A percentile compares a stretch with the other conserved stretches of the same genome.
Conservation (phyloP, 208 protist genomes). For the Naegleria gruberi region DNA sequence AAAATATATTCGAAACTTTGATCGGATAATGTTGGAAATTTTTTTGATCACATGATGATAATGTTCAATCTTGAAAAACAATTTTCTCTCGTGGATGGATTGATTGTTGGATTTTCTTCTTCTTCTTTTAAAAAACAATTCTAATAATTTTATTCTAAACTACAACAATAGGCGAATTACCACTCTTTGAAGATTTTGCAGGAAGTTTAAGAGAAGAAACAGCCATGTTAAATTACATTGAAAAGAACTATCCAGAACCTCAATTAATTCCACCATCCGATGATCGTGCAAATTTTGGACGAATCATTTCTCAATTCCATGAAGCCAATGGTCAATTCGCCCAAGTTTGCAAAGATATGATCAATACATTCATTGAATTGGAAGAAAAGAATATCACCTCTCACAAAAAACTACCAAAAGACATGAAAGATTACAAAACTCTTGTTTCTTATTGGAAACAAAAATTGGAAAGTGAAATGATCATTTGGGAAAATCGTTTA, state of each 20-base stretch:
- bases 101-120: too few species aligned
- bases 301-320: neutral
- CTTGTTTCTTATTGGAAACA: neutral
- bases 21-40: too few species aligned
- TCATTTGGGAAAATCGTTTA: neutral
- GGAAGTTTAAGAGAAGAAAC: neutral
- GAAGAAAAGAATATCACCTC: neutral
- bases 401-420: neutral
- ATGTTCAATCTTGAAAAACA: neutral
- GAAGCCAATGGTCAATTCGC: conserved; percentile 10
- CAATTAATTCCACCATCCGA: neutral
- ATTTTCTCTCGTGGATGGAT: too few species aligned
- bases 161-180: neutral
- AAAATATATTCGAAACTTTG: neutral
- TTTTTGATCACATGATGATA: neutral
- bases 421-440: neutral
- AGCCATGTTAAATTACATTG: conserved; percentile 9
- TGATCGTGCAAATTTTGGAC: neutral
- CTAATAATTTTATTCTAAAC: too few species aligned
- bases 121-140: too few species aligned
- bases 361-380: neutral
- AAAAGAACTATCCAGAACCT: neutral
- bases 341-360: neutral
- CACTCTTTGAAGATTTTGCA: neutral
- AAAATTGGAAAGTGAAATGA: neutral